Base-by-base conservation (phyloP, 2,329 filamentous ascomycete genomes). In the Curvularia sp. region DNA sequence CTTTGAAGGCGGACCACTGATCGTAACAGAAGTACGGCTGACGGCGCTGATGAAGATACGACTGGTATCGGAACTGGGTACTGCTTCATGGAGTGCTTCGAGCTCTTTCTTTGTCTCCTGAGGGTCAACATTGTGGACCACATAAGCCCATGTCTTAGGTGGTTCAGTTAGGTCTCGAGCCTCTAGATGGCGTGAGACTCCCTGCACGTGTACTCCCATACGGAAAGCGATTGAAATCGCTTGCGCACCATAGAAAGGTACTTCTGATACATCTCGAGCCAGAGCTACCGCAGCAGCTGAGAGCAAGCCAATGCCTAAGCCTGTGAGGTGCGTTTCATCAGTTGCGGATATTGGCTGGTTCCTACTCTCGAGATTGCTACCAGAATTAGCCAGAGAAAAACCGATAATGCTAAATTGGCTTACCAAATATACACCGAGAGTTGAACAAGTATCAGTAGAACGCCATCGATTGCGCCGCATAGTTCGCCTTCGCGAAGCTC, bases 401-500 rank as follows among this genome's bases (percentile, higher is more conserved):
- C 4, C 5, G n/a, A 18, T 27, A 30, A 19, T 6, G 25, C 30
- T 13, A 42, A 25, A n/a, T 19, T n/a, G 36, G 67, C 74, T 54
- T 74, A 83, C 81, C 77, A 79, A 48, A 84, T 83, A 46, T 78
- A 74, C 2, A 72, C 73, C 1, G 67, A 80, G 2, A 84, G 30
- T 58, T 84, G 67, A 3, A 80, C 57, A 1, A 75, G 67, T 45
- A 66, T 67, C 2, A 84, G 75, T 1, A 84, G 64, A 5, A 79
- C 71, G 1, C 82, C 79, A 30, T 84, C 81, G 2, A 84, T 65
- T 3, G 82, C 68, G 0, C 76, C 82, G 32, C 77, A 72, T 7
- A 84, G 66, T 6, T 66, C 70, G 1, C 81, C 78, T 13, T 77
- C 65, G 1, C 80, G 77, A 2, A 83, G 72, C 3, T 74, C 66